Percentiles rank a stretch among this genome's conserved stretches.
Conservation (phyloP, 2,329 filamentous ascomycete genomes). For the Thelonectria olida region DNA sequence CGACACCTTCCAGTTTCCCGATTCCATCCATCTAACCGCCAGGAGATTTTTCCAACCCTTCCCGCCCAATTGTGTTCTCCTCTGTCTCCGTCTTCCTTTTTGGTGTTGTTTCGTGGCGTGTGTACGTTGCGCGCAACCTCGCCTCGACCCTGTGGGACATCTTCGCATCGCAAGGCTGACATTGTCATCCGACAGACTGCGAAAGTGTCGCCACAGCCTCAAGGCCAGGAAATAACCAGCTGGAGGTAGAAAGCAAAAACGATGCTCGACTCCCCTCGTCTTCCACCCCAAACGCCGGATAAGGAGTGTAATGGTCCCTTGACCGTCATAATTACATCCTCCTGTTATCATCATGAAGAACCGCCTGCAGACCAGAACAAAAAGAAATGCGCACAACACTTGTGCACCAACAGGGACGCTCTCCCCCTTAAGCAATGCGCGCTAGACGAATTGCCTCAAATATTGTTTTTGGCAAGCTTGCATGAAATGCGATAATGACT, state of each 20-base stretch:
- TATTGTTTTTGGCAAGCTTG: conserved; percentile 19
- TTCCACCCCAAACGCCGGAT: conserved; percentile 44
- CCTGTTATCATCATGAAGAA: conserved; percentile 42
- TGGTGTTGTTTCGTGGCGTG: background rate
- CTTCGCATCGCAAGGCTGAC: background rate
- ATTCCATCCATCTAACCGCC: conserved; percentile 35
- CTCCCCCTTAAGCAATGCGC: background rate
- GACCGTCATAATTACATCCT: conserved; percentile 53
- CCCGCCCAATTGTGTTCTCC: conserved; percentile 21
- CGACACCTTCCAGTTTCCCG: conserved; percentile 30
- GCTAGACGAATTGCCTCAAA: background rate
- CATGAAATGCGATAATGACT: conserved; percentile 21
- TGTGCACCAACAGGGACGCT: conserved; percentile 22
- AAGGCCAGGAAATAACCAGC: conserved; percentile 24
- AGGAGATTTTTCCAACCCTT: conserved; percentile 40
- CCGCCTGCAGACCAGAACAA: conserved; percentile 35
- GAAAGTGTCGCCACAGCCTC: conserved; percentile 4
- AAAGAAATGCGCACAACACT: conserved; percentile 19
- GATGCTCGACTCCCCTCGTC: conserved; percentile 39
- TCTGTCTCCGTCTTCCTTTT: conserved; percentile 12
- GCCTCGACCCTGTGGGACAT: conserved; percentile 2
- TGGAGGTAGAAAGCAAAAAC: conserved; percentile 23
- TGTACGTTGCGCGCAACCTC: conserved; percentile 9
- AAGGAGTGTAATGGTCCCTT: conserved; percentile 50
- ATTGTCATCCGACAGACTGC: conserved; percentile 4